A percentile compares a stretch with the other conserved stretches of the same genome.
phyloP scores from a whole-genome alignment of 1,284 basidiomycete species.

The Sparassis latifolia region DNA sequence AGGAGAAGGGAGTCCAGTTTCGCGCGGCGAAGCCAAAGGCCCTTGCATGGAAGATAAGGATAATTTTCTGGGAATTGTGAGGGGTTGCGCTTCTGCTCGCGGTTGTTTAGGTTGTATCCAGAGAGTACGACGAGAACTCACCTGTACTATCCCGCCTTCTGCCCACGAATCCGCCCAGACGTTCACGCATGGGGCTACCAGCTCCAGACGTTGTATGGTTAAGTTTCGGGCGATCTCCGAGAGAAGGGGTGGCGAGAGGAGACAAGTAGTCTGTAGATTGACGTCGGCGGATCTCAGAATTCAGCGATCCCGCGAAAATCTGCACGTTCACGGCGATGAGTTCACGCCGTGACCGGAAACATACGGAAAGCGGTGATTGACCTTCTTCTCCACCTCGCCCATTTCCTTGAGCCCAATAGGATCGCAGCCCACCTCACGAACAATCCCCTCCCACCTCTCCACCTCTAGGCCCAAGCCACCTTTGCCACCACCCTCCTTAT shows the following conservation, averaged over 20 bases:
- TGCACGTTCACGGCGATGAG: slow-evolving; percentile 24
- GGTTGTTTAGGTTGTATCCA: too few relatives aligned
- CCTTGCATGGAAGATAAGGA: slow-evolving; percentile 61
- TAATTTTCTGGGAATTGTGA: slow-evolving; percentile 52
- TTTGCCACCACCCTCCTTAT: slow-evolving; percentile 72
- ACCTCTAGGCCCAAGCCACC: slow-evolving; percentile 77
- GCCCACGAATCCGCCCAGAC: slow-evolving; percentile 52
- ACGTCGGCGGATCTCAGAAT: slow-evolving; percentile 76
- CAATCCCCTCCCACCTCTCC: slow-evolving; percentile 81
- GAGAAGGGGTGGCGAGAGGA: slow-evolving; percentile 41
- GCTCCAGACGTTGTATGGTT: slow-evolving; percentile 40
- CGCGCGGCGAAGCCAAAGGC: slow-evolving; percentile 49
- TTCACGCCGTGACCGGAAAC: not conserved
- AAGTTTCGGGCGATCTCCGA: slow-evolving; percentile 53
- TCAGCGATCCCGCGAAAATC: slow-evolving; percentile 69
- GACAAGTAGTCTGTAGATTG: slow-evolving; percentile 68
- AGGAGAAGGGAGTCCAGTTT: slow-evolving; percentile 53
- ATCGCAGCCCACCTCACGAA: slow-evolving; percentile 65
- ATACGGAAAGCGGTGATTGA: slow-evolving; percentile 23
- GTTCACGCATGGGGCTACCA: slow-evolving; percentile 57
- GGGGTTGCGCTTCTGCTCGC: slow-evolving; percentile 21
- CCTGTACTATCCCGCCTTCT: slow-evolving; percentile 66
- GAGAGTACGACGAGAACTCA: slow-evolving; percentile 20
- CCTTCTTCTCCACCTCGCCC: slow-evolving; percentile 85
- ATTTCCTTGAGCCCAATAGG: slow-evolving; percentile 77